Percentiles rank a stretch among this genome's conserved stretches.
phyloP scores from a whole-genome alignment of 1,284 basidiomycete genomes.

The Trichosporon coremiiforme region DNA sequence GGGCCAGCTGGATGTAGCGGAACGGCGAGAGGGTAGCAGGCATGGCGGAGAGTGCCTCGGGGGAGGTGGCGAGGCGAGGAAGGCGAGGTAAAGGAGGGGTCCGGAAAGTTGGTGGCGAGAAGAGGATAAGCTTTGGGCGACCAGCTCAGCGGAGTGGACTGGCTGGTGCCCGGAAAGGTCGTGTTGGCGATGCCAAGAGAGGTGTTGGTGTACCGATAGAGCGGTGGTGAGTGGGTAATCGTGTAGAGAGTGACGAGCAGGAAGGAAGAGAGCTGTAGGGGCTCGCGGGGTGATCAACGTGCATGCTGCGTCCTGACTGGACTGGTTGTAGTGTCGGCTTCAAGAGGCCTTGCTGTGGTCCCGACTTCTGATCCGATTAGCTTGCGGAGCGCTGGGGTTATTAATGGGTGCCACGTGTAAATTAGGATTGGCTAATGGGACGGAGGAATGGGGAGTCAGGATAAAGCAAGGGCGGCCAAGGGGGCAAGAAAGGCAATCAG shows the following conservation, averaged over 20 bases:
- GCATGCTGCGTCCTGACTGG: constrained; percentile 14
- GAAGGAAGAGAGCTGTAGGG: neutral
- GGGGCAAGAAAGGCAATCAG: neutral
- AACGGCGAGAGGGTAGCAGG: constrained; percentile 51
- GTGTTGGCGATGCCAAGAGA: neutral
- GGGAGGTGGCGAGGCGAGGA: neutral
- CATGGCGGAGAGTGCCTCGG: constrained; percentile 26
- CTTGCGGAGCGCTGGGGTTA: neutral
- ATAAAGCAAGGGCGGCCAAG: constrained; percentile 10
- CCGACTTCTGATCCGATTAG: constrained; percentile 18
- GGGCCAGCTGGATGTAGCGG: constrained; percentile 48
- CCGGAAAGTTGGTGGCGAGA: constrained; percentile 18
- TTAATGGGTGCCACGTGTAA: neutral
- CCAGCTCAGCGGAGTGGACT: constrained; percentile 22
- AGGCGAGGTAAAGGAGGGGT: neutral
- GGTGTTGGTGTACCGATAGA: neutral
- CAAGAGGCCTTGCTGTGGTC: neutral
- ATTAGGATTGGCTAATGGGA: neutral
- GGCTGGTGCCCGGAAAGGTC: constrained; percentile 18
- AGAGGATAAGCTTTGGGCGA: constrained; percentile 15
- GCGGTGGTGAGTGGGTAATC: constrained; percentile 14
- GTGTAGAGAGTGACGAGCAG: neutral
- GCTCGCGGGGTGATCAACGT: neutral
- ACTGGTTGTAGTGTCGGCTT: neutral
- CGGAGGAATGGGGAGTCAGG: constrained; percentile 10